Evolutionary conservation across 2,329 filamentous ascomycete genomes (phyloP).

Genomic region (Alternaria ventricosa): DNA sequence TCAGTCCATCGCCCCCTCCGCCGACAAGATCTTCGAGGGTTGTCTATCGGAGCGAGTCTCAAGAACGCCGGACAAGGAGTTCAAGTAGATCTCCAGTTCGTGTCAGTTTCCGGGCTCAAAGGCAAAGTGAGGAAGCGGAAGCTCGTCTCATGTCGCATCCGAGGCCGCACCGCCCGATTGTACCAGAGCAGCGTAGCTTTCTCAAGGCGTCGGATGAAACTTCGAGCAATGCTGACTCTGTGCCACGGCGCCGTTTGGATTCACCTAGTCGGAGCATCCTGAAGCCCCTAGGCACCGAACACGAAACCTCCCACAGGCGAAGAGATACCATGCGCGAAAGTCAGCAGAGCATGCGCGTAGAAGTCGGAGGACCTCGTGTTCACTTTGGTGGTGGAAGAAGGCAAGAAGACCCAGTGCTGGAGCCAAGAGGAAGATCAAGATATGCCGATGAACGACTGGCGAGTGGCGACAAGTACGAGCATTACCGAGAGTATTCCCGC

Average conservation of each 20-base stretch:
- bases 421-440: slow-evolving; percentile 3
- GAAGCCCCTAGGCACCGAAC: slow-evolving; percentile 24
- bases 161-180: slow-evolving; percentile 28
- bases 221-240: slow-evolving; percentile 20
- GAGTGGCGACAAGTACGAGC: slow-evolving; percentile 13
- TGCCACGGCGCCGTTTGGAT: slow-evolving; percentile 9
- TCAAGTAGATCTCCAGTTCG: slow-evolving; percentile 19
- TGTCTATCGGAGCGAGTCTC: slow-evolving; percentile 23
- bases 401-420: not conserved
- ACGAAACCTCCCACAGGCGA: slow-evolving; percentile 24
- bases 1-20: slow-evolving; percentile 34
- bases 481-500: slow-evolving; percentile 19
- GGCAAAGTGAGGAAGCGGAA: slow-evolving; percentile 26
- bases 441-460: slow-evolving; percentile 8
- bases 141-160: slow-evolving; percentile 35
- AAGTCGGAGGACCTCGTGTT: slow-evolving; percentile 38
- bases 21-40: slow-evolving; percentile 20
- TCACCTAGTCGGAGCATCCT: slow-evolving; percentile 34
- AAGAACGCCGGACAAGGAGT: slow-evolving; percentile 18
- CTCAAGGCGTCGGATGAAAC: slow-evolving; percentile 25
- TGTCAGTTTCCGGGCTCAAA: slow-evolving; percentile 8
- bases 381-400: slow-evolving; percentile 31
- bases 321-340: slow-evolving; percentile 27
- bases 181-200: slow-evolving; percentile 22
- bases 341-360: slow-evolving; percentile 37